phyloP scores from a whole-genome alignment of 2,329 filamentous ascomycete species.

The Ophiostoma quercus region DNA sequence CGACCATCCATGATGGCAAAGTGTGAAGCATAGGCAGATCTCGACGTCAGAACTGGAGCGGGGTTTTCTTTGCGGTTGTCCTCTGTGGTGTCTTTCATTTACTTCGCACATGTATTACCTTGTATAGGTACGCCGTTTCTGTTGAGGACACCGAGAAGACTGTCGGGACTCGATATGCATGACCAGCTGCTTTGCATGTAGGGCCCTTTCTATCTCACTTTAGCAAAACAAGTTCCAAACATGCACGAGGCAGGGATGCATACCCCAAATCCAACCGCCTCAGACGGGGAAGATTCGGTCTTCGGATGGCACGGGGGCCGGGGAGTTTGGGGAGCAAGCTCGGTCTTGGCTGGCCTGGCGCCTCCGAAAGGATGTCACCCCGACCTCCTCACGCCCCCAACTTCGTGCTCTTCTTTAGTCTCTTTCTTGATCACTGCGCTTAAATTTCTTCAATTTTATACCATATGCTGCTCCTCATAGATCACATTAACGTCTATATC shows the following conservation, averaged over 20 bases:
- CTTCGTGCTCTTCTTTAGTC: not conserved
- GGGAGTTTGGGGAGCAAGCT: conserved; percentile 7
- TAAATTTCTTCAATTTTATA: not conserved
- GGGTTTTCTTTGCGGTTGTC: not conserved
- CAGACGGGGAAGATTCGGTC: conserved; percentile 13
- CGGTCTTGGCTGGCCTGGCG: conserved; percentile 9
- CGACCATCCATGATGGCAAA: not conserved
- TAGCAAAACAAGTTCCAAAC: not conserved
- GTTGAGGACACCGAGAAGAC: not conserved
- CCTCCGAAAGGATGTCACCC: not conserved
- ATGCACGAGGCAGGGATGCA: not conserved
- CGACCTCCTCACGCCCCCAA: not conserved
- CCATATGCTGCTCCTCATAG: not conserved
- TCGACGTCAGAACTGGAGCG: conserved; percentile 1
- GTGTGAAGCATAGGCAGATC: conserved; percentile 1
- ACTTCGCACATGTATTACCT: not conserved
- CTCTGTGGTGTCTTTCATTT: not conserved
- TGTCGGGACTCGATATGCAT: not conserved
- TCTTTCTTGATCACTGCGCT: not conserved
- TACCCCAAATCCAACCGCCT: not conserved
- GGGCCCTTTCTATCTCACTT: not conserved
- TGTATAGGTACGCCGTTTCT: not conserved
- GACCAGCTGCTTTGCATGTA: not conserved
- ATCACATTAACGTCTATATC: not conserved
- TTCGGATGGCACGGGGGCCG: conserved; percentile 4